These are phyloP conservation scores for Solanum pennellii DNA, from an alignment of 257 asterid genomes.

Conservation along the genomic window DNA sequence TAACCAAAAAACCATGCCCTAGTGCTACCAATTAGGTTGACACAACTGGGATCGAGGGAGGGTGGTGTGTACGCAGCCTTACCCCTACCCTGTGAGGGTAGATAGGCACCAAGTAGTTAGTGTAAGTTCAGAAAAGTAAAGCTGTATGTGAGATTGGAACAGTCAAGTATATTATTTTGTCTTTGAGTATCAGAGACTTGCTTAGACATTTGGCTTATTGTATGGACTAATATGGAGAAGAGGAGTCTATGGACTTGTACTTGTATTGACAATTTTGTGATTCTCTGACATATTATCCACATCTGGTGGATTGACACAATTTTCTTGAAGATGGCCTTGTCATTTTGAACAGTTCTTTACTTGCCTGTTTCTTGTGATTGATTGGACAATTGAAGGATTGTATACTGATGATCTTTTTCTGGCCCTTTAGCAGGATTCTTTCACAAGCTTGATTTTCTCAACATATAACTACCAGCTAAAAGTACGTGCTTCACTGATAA, in stretches of 20 bases:
- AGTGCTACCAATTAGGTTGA: not conserved
- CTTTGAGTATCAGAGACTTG: not conserved
- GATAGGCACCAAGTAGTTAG: not conserved
- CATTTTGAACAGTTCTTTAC: not conserved
- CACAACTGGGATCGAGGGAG: not conserved
- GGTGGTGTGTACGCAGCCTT: not conserved
- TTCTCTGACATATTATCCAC: not conserved
- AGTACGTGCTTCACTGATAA: not conserved
- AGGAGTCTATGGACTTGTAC: not conserved
- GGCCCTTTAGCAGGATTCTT: not conserved
- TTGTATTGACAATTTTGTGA: not conserved
- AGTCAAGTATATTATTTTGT: not conserved
- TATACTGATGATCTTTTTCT: not conserved
- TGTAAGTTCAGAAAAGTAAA: not conserved
- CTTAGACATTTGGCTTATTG: not conserved
- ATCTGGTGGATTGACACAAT: not conserved
- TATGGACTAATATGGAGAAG: not conserved
- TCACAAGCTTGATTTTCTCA: not conserved
- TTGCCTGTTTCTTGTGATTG: not conserved
- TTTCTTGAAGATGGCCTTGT: not conserved
- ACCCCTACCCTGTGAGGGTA: not conserved
- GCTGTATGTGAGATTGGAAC: not conserved
- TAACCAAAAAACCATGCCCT: not conserved
- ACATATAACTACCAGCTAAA: not conserved
- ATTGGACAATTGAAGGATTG: not conserved